Conservation (phyloP, 176 grass and related monocot genomes). For the Oryza longistaminata region DNA sequence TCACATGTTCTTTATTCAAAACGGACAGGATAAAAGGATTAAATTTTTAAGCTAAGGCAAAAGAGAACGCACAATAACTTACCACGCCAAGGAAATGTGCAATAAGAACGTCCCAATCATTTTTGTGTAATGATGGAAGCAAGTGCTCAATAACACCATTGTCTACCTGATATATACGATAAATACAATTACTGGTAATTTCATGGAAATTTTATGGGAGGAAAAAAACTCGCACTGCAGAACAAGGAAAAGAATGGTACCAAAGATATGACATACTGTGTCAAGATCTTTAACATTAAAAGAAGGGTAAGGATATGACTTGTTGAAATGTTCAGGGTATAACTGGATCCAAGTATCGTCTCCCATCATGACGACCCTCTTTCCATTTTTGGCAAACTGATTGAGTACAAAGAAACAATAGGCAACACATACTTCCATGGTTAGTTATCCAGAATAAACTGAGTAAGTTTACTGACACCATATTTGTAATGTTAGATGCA, state of each 20-base stretch:
- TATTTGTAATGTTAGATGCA: constrained; percentile 22
- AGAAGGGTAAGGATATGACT: constrained; percentile 91
- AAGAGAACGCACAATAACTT: constrained; percentile 41
- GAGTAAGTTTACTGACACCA: not conserved
- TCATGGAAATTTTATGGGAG: not conserved
- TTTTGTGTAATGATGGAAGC: constrained; percentile 71
- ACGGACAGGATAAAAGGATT: constrained; percentile 1
- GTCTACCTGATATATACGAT: constrained; percentile 68
- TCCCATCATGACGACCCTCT: constrained; percentile 93
- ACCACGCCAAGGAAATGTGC: constrained; percentile 99
- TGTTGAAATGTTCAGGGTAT: constrained; percentile 92
- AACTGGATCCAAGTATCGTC: constrained; percentile 96
- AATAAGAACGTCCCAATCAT: constrained; percentile 97
- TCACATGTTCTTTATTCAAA: constrained; percentile 44
- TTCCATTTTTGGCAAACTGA: constrained; percentile 80
- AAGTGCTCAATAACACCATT: constrained; percentile 93
- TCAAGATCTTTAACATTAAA: constrained; percentile 99
- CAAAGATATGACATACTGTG: constrained; percentile 56
- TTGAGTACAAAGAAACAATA: constrained; percentile 36
- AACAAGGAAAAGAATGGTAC: constrained; percentile 12
- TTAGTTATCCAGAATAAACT: constrained; percentile 24
- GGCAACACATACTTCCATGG: not conserved
- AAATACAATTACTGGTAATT: not conserved
- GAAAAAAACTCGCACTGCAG: not conserved
- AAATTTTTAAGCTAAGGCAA: not conserved